Evolutionary conservation across 208 protist species (phyloP), one percentile per base, ranked within the genome.

Genomic region (Lotmaria passim): DNA sequence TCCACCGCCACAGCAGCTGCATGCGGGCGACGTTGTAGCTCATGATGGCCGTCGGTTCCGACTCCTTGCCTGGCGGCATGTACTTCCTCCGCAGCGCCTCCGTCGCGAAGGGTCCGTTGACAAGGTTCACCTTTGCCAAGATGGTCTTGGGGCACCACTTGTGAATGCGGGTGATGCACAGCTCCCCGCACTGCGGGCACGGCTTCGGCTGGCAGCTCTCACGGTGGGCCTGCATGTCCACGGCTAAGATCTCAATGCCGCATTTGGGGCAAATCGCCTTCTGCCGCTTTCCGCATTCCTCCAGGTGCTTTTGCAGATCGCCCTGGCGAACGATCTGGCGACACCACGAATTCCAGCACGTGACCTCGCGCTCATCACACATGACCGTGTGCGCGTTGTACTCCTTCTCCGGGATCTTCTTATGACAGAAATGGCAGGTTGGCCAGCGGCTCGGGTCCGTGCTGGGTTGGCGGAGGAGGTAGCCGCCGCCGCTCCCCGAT

Each of bases 341-440:
- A 57, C 90, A 95, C 89, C 89, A 94, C 62, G 81, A 90, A 74
- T 94, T 92, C 84, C 85, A 90, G 76, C 89, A 94, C 34, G 89
- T 94, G 38, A 94, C 86, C 85, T 94, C 89, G 47, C 89, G 86
- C 78, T 94, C 86, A 65, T 91, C 85, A 57, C 89, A 94, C 86
- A 86, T 86, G 38, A 93, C 89, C 15, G 89, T 94, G 83, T 94
- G 89, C 2, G 84, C 86, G 63, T 93, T 94, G 82, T 90, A 89
- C 48, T 92, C 86, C 72, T 90, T 86, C 46, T 91, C 84, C 7
- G 83, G 81, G 21, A 94, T 86, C 36, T 75, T 73, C 38, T 74
- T 63, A 19, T 75, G 66, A 52, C 89, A 94, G 65, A 93, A 93
- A 56, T 92, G 89, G 63, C 89, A 94, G 21, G 69, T 84, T 17